Conservation (phyloP, 192 early-diverging fungal genomes). For the Coemansia sp. region DNA sequence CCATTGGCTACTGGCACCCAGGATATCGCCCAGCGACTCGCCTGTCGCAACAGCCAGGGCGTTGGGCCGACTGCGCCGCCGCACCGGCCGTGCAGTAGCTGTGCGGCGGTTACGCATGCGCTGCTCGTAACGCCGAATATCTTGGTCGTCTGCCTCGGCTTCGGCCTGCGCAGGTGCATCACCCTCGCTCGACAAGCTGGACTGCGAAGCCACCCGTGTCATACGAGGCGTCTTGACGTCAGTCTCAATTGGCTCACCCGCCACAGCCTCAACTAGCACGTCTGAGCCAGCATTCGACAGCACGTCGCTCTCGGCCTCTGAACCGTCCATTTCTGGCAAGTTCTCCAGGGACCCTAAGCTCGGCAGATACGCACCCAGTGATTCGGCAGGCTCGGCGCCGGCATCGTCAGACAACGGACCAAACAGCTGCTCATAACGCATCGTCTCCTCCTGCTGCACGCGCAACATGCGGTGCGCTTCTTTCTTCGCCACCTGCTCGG, state of each 20-base stretch:
- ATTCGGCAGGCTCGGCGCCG: conserved; percentile 19
- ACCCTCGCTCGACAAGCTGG: conserved; percentile 15
- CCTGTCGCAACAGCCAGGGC: conserved; percentile 27
- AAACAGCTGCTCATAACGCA: conserved; percentile 40
- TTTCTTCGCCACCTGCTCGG: conserved; percentile 23
- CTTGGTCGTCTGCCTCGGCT: conserved; percentile 35
- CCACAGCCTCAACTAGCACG: neutral
- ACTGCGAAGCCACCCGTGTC: conserved; percentile 20
- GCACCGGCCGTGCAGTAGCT: conserved; percentile 15
- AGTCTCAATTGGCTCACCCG: neutral
- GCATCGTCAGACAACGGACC: conserved; percentile 34
- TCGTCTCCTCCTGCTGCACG: conserved; percentile 40
- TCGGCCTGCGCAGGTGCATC: neutral
- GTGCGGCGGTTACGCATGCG: conserved; percentile 28
- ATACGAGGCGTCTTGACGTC: neutral
- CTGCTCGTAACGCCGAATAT: conserved; percentile 37
- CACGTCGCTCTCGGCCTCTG: conserved; percentile 14
- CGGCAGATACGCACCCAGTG: conserved; percentile 30
- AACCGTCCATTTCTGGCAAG: neutral
- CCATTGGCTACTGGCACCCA: conserved; percentile 40
- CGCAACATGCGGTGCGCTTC: conserved; percentile 33
- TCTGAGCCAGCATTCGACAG: conserved; percentile 14
- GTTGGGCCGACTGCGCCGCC: conserved; percentile 7
- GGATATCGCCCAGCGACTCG: conserved; percentile 49
- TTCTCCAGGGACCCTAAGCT: neutral